Base-by-base conservation (phyloP, 2,329 filamentous ascomycete species). In the Cladosporium sp. region DNA sequence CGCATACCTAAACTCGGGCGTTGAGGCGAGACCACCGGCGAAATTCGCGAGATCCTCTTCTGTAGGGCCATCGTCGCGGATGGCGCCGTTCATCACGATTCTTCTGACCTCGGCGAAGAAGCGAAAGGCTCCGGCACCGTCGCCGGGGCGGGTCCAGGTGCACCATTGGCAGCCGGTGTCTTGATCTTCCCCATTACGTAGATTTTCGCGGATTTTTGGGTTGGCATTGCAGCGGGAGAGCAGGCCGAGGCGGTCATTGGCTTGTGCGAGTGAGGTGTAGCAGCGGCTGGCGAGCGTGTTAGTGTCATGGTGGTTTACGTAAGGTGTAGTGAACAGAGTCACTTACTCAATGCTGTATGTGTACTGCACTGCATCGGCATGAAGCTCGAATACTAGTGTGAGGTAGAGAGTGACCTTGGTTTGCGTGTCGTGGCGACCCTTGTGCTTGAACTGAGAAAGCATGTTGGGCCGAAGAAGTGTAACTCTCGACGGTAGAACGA, bases 261-360 rank as follows among this genome's bases (percentile, higher is more conserved):
- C 67, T 40, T 66, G 60, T 16, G 63, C 55, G 49, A 66, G 44
- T 3, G 62, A 64, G 16, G 66, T 67, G 64, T 65, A 67, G 55
- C 62, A 66, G 35, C 62, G 62, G 31, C 53, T 57, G 62, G 18
- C 5, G 21, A 7, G 18, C 5, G 3, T n/a, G 52, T 64, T 46
- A 56, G 40, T 26, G 12, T 44, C 8, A 16, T 11, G 26, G 18
- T 61, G n/a, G n/a, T 29, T 29, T 16, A 2, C 31, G 23, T 4
- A 21, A 37, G 37, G 3, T 50, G 16, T 3, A n/a, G 18, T 33
- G 33, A 28, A 40, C 29, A 29, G 8, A 1, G 46, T 40, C 23
- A 55, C 60, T 46, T 62, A 65, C 59, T 68, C 67, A 33, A 67
- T 66, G 37, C 66, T 63, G 46, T 65, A 65, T 56, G 66, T 67